Evolutionary conservation across 2,329 filamentous ascomycete genomes (phyloP), one percentile per base, ranked within the genome.

Genomic region (Ceratocystis papillata): DNA sequence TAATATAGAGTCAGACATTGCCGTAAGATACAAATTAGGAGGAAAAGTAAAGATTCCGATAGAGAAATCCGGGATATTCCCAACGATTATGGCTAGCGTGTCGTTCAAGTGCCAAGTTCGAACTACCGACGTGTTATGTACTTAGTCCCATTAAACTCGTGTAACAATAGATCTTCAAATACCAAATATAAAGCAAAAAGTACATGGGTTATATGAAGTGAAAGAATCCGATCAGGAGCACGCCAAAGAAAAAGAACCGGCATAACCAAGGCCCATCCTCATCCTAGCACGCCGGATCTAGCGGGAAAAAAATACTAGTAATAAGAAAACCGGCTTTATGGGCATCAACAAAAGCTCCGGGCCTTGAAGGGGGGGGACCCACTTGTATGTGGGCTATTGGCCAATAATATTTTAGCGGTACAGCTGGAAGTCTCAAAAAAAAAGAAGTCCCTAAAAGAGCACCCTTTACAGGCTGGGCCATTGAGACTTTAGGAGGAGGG

Each of bases 321-420:
- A 50, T 41, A 25, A 37, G 53, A 17, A 59, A 8, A 7, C 53
- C 53, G 53, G 28, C 3, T 37, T 5, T 33, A 59, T 59, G 25
- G 28, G 53, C 53, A 59, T 59, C 20, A 17, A 15, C 25, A n/a
- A 59, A 3, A 1, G 28, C 28, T 30, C 6, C n/a, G 53, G 28
- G 15, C 33, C 28, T 17, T 30, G 25, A 20, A 30, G 53, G 17
- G 33, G 25, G 12, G 2, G 10, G 53, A 4, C 53, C 53, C 53
- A 59, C 53, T 33, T 6, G 37, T 59, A 30, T 17, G 10, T n/a
- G n/a, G 28, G 28, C 25, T 30, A 59, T 20, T 37, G 53, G 3
- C 53, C 53, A 59, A 59, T 59, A 3, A 37, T n/a, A 59, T 33
- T 59, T 59, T 59, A 30, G 53, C 53, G 53, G 53, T 59, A 59